These are phyloP conservation scores for Penicillium sp. DNA, from an alignment of 2,329 filamentous ascomycete species.

Conservation along the genomic window DNA sequence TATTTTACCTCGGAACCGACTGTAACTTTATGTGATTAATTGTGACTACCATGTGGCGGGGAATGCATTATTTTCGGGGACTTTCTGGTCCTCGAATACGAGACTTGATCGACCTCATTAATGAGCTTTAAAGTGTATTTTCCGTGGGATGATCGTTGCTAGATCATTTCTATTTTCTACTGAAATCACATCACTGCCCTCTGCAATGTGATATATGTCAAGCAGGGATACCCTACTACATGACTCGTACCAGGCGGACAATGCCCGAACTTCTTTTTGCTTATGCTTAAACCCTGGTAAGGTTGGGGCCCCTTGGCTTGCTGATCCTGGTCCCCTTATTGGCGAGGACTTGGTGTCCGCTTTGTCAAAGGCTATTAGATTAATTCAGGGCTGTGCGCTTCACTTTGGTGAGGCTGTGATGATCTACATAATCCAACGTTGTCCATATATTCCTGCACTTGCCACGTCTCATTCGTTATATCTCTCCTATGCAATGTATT, in stretches of 20 bases:
- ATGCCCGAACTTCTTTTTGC: constrained; percentile 25
- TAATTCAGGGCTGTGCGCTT: constrained; percentile 12
- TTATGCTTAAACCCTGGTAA: constrained; percentile 43
- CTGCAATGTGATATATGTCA: constrained; percentile 23
- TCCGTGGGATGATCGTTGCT: neutral
- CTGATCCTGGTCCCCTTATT: constrained; percentile 25
- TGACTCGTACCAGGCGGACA: constrained; percentile 31
- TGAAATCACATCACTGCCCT: constrained; percentile 3
- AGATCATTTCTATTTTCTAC: neutral
- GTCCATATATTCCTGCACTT: neutral
- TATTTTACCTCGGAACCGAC: neutral
- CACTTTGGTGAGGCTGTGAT: neutral
- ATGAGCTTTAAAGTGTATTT: neutral
- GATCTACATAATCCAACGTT: neutral
- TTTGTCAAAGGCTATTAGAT: constrained; percentile 21
- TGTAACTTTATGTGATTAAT: constrained; percentile 1
- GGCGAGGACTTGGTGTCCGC: constrained; percentile 10
- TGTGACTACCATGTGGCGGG: constrained; percentile 22
- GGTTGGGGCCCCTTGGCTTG: constrained; percentile 33
- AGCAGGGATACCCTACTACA: constrained; percentile 21
- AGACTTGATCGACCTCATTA: neutral
- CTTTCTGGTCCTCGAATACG: constrained; percentile 22
- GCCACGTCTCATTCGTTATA: neutral
- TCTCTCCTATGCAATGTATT: neutral
- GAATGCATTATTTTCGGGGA: constrained; percentile 20